Percentiles rank a stretch among this genome's conserved stretches.
Conservation (phyloP, 2,329 filamentous ascomycete genomes). For the Tolypocladium ovalisporum region DNA sequence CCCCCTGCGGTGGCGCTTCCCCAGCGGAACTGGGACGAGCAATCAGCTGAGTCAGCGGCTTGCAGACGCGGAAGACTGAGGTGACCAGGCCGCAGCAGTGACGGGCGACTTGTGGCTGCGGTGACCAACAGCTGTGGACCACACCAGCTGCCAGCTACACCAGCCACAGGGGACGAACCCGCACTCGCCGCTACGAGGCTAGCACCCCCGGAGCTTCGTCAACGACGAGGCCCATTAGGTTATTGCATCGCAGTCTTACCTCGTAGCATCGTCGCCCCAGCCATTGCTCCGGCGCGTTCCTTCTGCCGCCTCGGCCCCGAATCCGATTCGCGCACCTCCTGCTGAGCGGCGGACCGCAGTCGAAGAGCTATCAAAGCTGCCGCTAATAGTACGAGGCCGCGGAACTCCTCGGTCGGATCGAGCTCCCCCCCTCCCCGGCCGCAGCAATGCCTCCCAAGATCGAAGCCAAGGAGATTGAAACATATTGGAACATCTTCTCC, state of each 20-base stretch:
- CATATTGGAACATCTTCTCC: slow-evolving; percentile 56
- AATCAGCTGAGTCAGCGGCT: neutral
- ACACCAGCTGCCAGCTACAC: neutral
- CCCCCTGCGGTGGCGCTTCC: neutral
- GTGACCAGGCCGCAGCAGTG: too few species aligned
- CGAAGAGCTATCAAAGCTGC: neutral
- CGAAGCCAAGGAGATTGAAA: slow-evolving; percentile 51
- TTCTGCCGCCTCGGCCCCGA: neutral
- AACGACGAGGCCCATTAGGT: slow-evolving; percentile 12
- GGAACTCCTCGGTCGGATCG: neutral
- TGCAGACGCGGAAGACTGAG: too few species aligned
- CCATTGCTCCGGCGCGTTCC: neutral
- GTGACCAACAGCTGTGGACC: too few species aligned
- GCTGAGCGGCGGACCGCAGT: neutral
- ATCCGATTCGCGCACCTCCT: too few species aligned
- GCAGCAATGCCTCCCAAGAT: slow-evolving; percentile 47
- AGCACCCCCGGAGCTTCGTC: slow-evolving; percentile 17
- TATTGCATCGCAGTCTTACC: neutral
- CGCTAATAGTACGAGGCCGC: neutral
- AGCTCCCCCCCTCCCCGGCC: slow-evolving; percentile 7
- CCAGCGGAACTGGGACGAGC: neutral
- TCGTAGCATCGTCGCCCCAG: neutral
- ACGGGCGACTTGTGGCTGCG: too few species aligned
- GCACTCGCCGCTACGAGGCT: slow-evolving; percentile 9
- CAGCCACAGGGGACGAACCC: neutral